Conservation (phyloP, 2,329 filamentous ascomycete species). For the Neopestalotiopsis clavispora region DNA sequence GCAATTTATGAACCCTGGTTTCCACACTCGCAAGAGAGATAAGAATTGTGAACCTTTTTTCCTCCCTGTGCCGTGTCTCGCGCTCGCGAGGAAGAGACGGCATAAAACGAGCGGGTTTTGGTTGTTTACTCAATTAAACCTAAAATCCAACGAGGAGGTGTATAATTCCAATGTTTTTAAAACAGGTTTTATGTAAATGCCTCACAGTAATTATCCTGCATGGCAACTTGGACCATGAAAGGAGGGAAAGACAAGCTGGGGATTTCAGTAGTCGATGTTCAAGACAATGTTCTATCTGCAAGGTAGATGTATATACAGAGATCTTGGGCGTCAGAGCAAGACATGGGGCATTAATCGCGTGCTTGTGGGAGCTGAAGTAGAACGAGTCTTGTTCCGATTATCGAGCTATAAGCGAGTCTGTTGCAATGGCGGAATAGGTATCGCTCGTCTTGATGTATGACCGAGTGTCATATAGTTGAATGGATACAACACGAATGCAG, state of each 20-base stretch:
- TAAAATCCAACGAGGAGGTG: not conserved
- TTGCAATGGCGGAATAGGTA: too few species aligned
- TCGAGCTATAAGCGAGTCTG: too few species aligned
- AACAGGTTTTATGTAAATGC: not conserved
- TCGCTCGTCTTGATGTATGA: too few species aligned
- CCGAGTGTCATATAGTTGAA: too few species aligned
- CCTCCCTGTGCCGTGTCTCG: not conserved
- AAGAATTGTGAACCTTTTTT: not conserved
- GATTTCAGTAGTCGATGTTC: not conserved
- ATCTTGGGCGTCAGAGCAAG: too few species aligned
- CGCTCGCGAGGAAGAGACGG: not conserved
- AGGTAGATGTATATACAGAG: too few species aligned
- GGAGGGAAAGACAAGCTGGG: not conserved
- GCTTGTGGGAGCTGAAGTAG: too few species aligned
- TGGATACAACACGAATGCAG: too few species aligned
- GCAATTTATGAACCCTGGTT: not conserved
- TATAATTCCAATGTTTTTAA: not conserved
- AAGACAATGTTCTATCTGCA: too few species aligned
- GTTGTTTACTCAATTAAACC: not conserved
- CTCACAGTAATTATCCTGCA: not conserved
- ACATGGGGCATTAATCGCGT: too few species aligned
- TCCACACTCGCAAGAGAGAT: not conserved
- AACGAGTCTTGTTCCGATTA: too few species aligned
- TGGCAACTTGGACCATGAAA: not conserved
- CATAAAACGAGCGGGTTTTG: not conserved